A percentile compares a stretch with the other conserved stretches of the same genome.
Conservation (phyloP, 179 eudicot genomes). For the Nepenthes alata region DNA sequence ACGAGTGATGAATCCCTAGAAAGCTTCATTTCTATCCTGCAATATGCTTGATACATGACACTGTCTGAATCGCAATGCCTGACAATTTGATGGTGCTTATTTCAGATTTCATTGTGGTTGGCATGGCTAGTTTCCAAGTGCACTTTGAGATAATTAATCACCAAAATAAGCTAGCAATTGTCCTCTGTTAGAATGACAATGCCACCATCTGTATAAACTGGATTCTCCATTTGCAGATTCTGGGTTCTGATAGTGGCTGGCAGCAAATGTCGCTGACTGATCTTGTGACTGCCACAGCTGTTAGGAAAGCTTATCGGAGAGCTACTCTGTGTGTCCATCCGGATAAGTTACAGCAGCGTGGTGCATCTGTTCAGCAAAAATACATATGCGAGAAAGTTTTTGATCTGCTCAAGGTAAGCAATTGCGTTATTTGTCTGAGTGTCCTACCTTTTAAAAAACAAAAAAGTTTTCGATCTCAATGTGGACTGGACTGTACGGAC, state of each 20-base stretch:
- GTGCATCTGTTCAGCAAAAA: slow-evolving; percentile 84
- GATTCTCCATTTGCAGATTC: slow-evolving; percentile 34
- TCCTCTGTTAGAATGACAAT: not conserved
- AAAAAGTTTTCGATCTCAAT: not conserved
- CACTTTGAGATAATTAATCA: not conserved
- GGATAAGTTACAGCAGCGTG: slow-evolving; percentile 91
- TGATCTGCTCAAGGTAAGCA: slow-evolving; percentile 81
- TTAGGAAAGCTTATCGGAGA: slow-evolving; percentile 85
- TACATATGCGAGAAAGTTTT: slow-evolving; percentile 92
- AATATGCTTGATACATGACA: too few species aligned
- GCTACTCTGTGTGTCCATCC: slow-evolving; percentile 95
- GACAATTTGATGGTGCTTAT: not conserved
- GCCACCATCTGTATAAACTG: not conserved
- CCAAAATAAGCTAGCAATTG: not conserved
- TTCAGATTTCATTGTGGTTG: not conserved
- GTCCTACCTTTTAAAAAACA: not conserved
- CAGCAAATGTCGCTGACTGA: slow-evolving; percentile 72
- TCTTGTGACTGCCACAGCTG: slow-evolving; percentile 59
- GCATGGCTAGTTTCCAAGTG: not conserved
- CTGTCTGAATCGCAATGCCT: too few species aligned
- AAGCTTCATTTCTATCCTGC: too few species aligned
- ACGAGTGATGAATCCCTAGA: too few species aligned
- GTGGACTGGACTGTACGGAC: not conserved
- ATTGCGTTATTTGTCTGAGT: not conserved
- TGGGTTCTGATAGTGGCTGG: slow-evolving; percentile 90